These are phyloP conservation scores for Neofusicoccum cordaticola DNA, from an alignment of 2,329 filamentous ascomycete species.

Conservation along the genomic window DNA sequence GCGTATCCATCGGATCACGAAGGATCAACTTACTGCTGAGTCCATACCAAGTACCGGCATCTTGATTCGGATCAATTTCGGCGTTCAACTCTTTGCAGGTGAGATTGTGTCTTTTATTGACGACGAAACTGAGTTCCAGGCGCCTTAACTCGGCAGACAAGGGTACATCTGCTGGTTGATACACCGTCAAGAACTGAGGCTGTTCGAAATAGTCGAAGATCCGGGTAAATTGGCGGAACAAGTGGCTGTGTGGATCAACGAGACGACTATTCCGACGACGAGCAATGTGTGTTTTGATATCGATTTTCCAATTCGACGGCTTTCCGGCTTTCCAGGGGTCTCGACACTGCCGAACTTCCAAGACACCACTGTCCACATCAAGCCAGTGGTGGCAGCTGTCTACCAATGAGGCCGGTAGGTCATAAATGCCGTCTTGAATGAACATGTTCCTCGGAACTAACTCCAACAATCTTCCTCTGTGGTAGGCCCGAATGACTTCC, in stretches of 20 bases:
- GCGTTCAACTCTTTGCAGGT: conserved; percentile 49
- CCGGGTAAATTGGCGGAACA: conserved; percentile 39
- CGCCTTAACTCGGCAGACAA: conserved; percentile 42
- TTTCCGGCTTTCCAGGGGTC: conserved; percentile 40
- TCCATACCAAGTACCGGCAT: conserved; percentile 59
- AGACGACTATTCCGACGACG: conserved; percentile 33
- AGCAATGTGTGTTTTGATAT: conserved; percentile 29
- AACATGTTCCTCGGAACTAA: conserved; percentile 34
- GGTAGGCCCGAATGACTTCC: conserved; percentile 46
- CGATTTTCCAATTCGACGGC: conserved; percentile 41
- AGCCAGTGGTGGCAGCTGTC: conserved; percentile 61
- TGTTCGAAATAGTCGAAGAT: conserved; percentile 55
- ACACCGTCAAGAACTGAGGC: conserved; percentile 44
- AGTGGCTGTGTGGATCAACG: conserved; percentile 48
- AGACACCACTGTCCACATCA: conserved; percentile 41
- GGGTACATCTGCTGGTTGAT: conserved; percentile 37
- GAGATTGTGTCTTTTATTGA: conserved; percentile 46
- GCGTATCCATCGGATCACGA: conserved; percentile 40
- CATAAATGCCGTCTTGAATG: conserved; percentile 28
- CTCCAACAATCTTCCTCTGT: conserved; percentile 30
- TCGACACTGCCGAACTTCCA: conserved; percentile 54
- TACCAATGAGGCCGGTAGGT: conserved; percentile 53
- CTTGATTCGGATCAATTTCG: conserved; percentile 52
- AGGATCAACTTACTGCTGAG: conserved; percentile 59
- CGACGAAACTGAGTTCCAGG: conserved; percentile 53